Evolutionary conservation across 371 early-diverging fungal species (phyloP).

Genomic region (Dichotomocladium elegans): DNA sequence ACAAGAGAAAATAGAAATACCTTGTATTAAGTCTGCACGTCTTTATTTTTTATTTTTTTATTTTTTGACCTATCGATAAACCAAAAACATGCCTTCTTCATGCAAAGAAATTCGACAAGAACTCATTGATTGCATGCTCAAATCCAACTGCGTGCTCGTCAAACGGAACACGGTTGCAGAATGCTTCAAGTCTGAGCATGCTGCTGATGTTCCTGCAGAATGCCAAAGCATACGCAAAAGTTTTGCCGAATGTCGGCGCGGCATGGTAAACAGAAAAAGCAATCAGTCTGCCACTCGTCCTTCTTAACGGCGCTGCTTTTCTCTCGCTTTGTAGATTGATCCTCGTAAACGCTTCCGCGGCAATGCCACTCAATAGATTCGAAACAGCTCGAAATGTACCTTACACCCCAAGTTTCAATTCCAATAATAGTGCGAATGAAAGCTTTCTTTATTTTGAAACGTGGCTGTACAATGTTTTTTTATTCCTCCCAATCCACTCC

Average conservation of each 20-base stretch:
- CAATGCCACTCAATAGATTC: slow-evolving; percentile 34
- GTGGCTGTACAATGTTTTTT: background rate
- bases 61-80: background rate
- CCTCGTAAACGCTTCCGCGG: slow-evolving; percentile 51
- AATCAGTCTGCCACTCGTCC: background rate
- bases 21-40: no score
- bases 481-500: background rate
- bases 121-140: slow-evolving; percentile 67
- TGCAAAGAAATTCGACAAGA: slow-evolving; percentile 71
- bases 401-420: no score
- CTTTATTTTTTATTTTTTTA: background rate
- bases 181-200: slow-evolving; percentile 62
- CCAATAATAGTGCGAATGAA: no score
- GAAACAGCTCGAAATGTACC: no score
- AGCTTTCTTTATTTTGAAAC: no score
- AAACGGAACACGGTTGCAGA: slow-evolving; percentile 62
- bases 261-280: slow-evolving; percentile 47
- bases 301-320: background rate
- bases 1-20: no score
- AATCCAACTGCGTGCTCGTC: slow-evolving; percentile 68
- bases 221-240: slow-evolving; percentile 65
- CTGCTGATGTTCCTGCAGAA: slow-evolving; percentile 54
- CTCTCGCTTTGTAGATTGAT: slow-evolving; percentile 29
- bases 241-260: slow-evolving; percentile 68
- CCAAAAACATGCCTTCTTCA: slow-evolving; percentile 52